Percentiles rank a stretch among this genome's conserved stretches.
Evolutionary conservation across 768 basidiomycete genomes (phyloP).

Genomic region (Russula compacta): DNA sequence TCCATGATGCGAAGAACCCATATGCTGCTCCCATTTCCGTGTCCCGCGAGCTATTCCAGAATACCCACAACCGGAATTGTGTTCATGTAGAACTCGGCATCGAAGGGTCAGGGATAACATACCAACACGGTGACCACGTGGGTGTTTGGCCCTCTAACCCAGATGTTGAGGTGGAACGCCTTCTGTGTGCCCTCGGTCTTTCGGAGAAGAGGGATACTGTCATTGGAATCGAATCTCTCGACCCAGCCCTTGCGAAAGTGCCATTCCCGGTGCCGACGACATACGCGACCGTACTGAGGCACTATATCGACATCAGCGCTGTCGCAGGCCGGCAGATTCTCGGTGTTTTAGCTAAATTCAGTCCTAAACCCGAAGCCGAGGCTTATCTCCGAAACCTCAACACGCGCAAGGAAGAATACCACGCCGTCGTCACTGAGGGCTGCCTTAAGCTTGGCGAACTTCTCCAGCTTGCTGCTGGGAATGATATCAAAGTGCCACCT

Average conservation of each 20-base stretch:
- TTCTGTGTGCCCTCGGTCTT: slow-evolving; percentile 80
- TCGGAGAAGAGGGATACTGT: slow-evolving; percentile 70
- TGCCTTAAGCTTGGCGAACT: slow-evolving; percentile 92
- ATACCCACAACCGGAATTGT: slow-evolving; percentile 74
- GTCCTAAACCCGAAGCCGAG: slow-evolving; percentile 72
- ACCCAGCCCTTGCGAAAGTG: slow-evolving; percentile 95
- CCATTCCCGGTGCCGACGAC: slow-evolving; percentile 98
- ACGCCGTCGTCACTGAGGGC: slow-evolving; percentile 61
- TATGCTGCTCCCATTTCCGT: slow-evolving; percentile 74
- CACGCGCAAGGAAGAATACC: slow-evolving; percentile 82
- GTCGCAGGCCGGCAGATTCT: slow-evolving; percentile 92
- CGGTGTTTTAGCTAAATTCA: slow-evolving; percentile 77
- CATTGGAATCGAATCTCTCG: slow-evolving; percentile 92
- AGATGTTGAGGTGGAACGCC: slow-evolving; percentile 82
- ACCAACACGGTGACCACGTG: slow-evolving; percentile 97
- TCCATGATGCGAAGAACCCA: slow-evolving; percentile 97
- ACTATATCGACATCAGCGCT: slow-evolving; percentile 96
- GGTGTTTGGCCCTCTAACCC: slow-evolving; percentile 97
- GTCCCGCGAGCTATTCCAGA: slow-evolving; percentile 77
- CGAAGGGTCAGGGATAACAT: slow-evolving; percentile 93
- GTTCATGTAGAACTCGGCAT: slow-evolving; percentile 91
- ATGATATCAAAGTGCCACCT: slow-evolving; percentile 50
- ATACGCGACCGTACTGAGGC: slow-evolving; percentile 84
- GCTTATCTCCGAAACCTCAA: slow-evolving; percentile 67
- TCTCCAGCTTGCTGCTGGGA: slow-evolving; percentile 81